A percentile compares a stretch with the other conserved stretches of the same genome.
Evolutionary conservation across 257 asterid genomes (phyloP).

Genomic region (Nicotiana obtusifolia): DNA sequence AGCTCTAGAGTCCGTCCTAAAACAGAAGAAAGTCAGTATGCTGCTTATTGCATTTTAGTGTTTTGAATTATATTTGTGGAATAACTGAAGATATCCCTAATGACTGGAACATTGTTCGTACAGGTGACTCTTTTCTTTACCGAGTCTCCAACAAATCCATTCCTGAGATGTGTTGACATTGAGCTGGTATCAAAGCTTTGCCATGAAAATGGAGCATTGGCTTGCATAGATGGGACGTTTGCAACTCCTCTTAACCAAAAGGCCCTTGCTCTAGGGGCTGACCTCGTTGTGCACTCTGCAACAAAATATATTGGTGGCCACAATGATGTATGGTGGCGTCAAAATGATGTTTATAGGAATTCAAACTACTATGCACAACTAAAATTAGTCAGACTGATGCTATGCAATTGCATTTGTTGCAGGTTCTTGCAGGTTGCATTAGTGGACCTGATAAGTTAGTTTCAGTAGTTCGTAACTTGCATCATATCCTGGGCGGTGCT

Average conservation of each 20-base stretch:
- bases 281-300: constrained; percentile 80
- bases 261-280: constrained; percentile 92
- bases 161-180: constrained; percentile 89
- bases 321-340: constrained; percentile 58
- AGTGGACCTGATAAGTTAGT: constrained; percentile 80
- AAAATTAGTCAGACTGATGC: neutral
- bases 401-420: constrained; percentile 6
- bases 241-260: constrained; percentile 96
- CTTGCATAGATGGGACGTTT: constrained; percentile 81
- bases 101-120: constrained; percentile 18
- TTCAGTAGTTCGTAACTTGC: constrained; percentile 68
- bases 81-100: constrained; percentile 1
- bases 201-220: constrained; percentile 80
- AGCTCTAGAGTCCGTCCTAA: constrained; percentile 71
- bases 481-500: constrained; percentile 88
- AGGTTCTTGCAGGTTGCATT: constrained; percentile 88
- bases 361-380: neutral
- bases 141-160: constrained; percentile 92
- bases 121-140: constrained; percentile 86
- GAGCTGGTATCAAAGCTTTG: constrained; percentile 84
- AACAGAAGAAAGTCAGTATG: constrained; percentile 51
- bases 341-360: neutral
- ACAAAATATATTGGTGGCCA: constrained; percentile 88
- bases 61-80: constrained; percentile 4
- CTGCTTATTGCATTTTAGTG: neutral